Evolutionary conservation across 106 monocot genomes (phyloP).

Genomic region (Ottelia alismoides): DNA sequence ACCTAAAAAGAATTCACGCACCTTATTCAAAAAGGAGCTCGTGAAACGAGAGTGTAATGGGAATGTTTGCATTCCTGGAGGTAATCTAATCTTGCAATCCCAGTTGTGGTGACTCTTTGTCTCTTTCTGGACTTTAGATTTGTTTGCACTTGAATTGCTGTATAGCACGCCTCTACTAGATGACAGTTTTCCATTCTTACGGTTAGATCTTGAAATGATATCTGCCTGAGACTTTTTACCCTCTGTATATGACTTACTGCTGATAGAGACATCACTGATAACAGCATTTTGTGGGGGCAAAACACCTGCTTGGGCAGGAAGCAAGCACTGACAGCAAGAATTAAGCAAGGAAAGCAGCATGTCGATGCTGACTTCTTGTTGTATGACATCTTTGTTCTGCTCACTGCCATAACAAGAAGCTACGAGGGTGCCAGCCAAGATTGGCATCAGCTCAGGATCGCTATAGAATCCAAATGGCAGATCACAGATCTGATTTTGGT

Average conservation of each 20-base stretch:
- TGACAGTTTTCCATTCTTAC: slow-evolving; percentile 18
- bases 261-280: slow-evolving; percentile 20
- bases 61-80: slow-evolving; percentile 32
- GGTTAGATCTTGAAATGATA: slow-evolving; percentile 21
- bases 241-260: slow-evolving; percentile 18
- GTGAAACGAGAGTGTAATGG: slow-evolving; percentile 69
- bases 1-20: slow-evolving; percentile 67
- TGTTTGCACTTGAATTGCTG: slow-evolving; percentile 25
- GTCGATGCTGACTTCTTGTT: slow-evolving; percentile 91
- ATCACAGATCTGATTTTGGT: slow-evolving; percentile 92
- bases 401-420: slow-evolving; percentile 87
- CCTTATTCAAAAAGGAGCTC: slow-evolving; percentile 54
- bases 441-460: slow-evolving; percentile 82
- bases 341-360: slow-evolving; percentile 85
- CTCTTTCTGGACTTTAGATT: slow-evolving; percentile 43
- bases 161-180: slow-evolving; percentile 18
- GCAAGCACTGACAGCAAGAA: slow-evolving; percentile 41
- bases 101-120: slow-evolving; percentile 49
- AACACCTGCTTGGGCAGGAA: slow-evolving; percentile 14
- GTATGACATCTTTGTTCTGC: slow-evolving; percentile 77
- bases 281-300: slow-evolving; percentile 11
- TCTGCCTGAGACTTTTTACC: slow-evolving; percentile 37
- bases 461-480: slow-evolving; percentile 95
- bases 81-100: slow-evolving; percentile 42
- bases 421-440: slow-evolving; percentile 66